Percentiles rank a stretch among this genome's conserved stretches.
These are phyloP conservation scores for Bacterosira constricta DNA, from an alignment of 108 stramenopile species.

Conservation along the genomic window DNA sequence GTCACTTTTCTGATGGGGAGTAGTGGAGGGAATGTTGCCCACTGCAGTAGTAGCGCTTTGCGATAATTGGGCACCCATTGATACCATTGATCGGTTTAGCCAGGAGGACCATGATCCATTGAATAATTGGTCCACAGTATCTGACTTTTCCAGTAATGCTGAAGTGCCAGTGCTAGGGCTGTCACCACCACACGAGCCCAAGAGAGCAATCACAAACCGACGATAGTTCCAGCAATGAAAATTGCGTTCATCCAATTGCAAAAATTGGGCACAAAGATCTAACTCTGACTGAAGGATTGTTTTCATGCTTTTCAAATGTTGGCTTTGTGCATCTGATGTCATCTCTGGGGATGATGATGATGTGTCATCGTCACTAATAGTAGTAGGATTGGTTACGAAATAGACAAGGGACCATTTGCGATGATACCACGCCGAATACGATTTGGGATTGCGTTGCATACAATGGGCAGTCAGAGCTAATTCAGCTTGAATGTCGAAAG, in stretches of 20 bases:
- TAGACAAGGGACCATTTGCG: slow-evolving; percentile 91
- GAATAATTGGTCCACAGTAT: slow-evolving; percentile 2
- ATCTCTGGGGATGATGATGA: not conserved
- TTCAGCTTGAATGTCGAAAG: slow-evolving; percentile 45
- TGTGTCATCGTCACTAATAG: not conserved
- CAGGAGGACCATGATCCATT: slow-evolving; percentile 40
- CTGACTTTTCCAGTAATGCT: not conserved
- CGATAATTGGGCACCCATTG: slow-evolving; percentile 66
- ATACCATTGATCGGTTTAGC: slow-evolving; percentile 3
- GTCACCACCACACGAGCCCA: slow-evolving; percentile 36
- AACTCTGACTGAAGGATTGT: slow-evolving; percentile 68
- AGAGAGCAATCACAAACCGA: slow-evolving; percentile 65
- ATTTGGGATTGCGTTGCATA: slow-evolving; percentile 93
- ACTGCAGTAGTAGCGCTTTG: slow-evolving; percentile 4
- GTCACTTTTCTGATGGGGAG: not conserved
- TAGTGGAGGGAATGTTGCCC: slow-evolving; percentile 4
- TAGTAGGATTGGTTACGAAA: slow-evolving; percentile 13
- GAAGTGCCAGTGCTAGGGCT: slow-evolving; percentile 15
- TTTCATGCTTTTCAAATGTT: slow-evolving; percentile 7
- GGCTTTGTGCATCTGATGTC: slow-evolving; percentile 1
- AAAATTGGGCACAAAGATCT: slow-evolving; percentile 77
- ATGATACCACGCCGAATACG: slow-evolving; percentile 98
- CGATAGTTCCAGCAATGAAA: slow-evolving; percentile 99
- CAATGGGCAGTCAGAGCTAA: slow-evolving; percentile 77
- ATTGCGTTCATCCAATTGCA: slow-evolving; percentile 92